Evolutionary conservation across 2,329 filamentous ascomycete genomes (phyloP).

Genomic region (Nothopassalora personata): DNA sequence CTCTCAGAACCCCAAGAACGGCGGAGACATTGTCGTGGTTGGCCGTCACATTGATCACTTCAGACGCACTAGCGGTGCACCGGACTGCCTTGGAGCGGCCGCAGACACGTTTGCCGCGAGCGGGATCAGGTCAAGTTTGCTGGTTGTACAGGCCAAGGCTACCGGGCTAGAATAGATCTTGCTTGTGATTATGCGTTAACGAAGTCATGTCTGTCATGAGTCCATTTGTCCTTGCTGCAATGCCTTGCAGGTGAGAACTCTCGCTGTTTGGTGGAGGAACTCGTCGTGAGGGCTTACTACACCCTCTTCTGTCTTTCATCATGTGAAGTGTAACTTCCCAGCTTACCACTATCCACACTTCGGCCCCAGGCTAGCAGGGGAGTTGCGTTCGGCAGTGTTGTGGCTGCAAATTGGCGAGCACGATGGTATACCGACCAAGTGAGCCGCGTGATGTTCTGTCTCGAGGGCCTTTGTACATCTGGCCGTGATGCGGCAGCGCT

Average conservation of each 20-base stretch:
- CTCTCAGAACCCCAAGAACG: conserved; percentile 57
- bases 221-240: neutral
- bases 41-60: conserved; percentile 47
- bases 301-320: neutral
- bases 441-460: neutral
- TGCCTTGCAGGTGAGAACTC: neutral
- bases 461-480: neutral
- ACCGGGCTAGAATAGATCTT: conserved; percentile 8
- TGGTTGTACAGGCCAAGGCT: conserved; percentile 61
- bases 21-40: conserved; percentile 65
- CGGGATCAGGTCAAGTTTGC: conserved; percentile 59
- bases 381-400: neutral
- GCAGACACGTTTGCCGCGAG: conserved; percentile 56
- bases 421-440: neutral
- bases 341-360: neutral
- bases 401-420: neutral
- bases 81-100: conserved; percentile 54
- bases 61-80: conserved; percentile 28
- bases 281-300: neutral
- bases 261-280: neutral
- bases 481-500: too few relatives aligned
- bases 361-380: neutral
- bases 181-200: neutral
- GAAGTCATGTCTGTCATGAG: neutral
- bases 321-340: neutral